Percentiles rank a stretch among this genome's conserved stretches.
Evolutionary conservation across 306 rosid genomes (phyloP).

Genomic region (Corylus americana): DNA sequence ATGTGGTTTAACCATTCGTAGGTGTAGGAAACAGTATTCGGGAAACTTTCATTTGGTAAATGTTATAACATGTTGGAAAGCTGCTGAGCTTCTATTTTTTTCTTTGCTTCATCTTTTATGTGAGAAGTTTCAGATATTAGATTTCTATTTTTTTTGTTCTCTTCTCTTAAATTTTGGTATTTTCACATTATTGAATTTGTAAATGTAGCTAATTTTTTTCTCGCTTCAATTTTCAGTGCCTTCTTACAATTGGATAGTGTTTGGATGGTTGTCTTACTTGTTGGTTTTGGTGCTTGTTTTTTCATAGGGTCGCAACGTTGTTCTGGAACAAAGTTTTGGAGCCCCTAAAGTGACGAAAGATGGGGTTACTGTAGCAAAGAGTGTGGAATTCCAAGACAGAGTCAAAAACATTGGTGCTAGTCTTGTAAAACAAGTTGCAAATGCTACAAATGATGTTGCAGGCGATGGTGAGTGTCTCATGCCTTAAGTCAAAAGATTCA

Average conservation of each 20-base stretch:
- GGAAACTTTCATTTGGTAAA: not conserved
- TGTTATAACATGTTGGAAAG: not conserved
- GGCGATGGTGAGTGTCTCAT: conserved; percentile 48
- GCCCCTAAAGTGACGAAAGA: conserved; percentile 61
- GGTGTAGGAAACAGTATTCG: not conserved
- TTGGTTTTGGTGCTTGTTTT: not conserved
- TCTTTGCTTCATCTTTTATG: no score
- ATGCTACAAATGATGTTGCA: conserved; percentile 57
- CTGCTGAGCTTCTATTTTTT: not conserved
- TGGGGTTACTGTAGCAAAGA: conserved; percentile 60
- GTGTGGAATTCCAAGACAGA: conserved; percentile 52
- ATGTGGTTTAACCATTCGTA: no score
- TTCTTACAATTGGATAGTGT: not conserved
- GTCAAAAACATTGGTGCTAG: conserved; percentile 55
- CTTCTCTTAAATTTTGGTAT: not conserved
- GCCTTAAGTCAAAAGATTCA: not conserved
- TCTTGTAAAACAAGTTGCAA: conserved; percentile 61
- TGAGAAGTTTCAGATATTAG: not conserved
- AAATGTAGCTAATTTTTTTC: not conserved
- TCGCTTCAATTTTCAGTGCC: not conserved
- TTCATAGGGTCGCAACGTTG: conserved; percentile 54
- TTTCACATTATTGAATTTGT: not conserved
- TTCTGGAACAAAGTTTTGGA: conserved; percentile 56
- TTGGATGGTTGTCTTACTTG: not conserved
- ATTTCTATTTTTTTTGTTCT: not conserved